Evolutionary conservation across 2,329 filamentous ascomycete genomes (phyloP).

Genomic region (Hymenoscyphus fructigenus): DNA sequence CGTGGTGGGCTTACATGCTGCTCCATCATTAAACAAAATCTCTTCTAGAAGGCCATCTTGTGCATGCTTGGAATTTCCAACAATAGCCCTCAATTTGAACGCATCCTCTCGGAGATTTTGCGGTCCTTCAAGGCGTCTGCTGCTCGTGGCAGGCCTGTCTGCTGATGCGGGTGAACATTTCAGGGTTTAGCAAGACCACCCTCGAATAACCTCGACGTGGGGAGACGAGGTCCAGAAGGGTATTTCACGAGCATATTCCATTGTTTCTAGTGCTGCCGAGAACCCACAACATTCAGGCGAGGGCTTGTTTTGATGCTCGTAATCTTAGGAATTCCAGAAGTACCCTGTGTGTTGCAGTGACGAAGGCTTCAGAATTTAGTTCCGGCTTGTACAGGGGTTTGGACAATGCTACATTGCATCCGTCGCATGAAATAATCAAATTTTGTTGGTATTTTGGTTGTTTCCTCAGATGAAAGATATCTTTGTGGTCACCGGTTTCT

Average conservation of each 20-base stretch:
- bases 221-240: background rate
- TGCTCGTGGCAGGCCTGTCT: constrained; percentile 1
- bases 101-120: constrained; percentile 13
- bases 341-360: background rate
- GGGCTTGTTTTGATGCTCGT: background rate
- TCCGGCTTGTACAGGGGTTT: background rate
- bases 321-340: background rate
- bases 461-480: background rate
- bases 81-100: constrained; percentile 11
- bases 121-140: constrained; percentile 11
- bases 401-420: background rate
- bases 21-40: background rate
- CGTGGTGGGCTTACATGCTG: background rate
- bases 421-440: background rate
- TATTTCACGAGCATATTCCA: background rate
- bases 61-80: background rate
- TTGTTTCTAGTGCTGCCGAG: background rate
- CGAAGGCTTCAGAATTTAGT: background rate
- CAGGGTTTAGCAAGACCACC: background rate
- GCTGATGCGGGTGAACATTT: constrained; percentile 43
- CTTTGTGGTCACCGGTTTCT: background rate
- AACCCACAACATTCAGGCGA: background rate
- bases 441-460: background rate
- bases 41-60: background rate
- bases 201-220: background rate